These are phyloP conservation scores for Cryphonectria parasitica DNA, from an alignment of 2,329 filamentous ascomycete genomes.

Conservation along the genomic window DNA sequence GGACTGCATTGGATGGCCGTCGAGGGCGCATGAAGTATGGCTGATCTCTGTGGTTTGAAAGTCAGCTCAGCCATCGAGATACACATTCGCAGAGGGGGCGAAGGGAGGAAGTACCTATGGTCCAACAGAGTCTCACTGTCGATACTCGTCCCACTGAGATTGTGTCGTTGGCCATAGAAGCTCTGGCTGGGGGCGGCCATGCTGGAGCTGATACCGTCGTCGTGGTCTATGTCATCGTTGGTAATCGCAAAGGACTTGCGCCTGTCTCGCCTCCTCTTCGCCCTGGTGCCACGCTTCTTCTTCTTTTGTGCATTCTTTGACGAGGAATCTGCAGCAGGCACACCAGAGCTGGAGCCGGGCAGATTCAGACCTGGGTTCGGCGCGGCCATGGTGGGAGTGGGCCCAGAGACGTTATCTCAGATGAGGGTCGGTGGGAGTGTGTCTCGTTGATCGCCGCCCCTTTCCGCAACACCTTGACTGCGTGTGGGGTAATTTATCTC, in stretches of 20 bases:
- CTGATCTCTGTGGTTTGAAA: constrained; percentile 53
- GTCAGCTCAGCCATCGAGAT: constrained; percentile 28
- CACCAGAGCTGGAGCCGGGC: constrained; percentile 12
- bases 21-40: constrained; percentile 64
- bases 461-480: background rate
- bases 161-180: constrained; percentile 58
- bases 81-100: background rate
- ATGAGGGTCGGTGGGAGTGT: background rate
- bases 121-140: constrained; percentile 89
- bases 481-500: background rate
- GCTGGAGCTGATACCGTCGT: constrained; percentile 36
- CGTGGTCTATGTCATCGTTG: constrained; percentile 55
- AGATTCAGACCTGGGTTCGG: constrained; percentile 8
- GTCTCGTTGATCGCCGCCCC: background rate
- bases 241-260: constrained; percentile 79
- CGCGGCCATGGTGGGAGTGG: constrained; percentile 11
- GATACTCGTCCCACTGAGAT: constrained; percentile 81
- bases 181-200: constrained; percentile 39
- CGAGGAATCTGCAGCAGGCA: constrained; percentile 22
- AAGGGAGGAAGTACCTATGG: constrained; percentile 65
- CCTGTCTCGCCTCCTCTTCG: constrained; percentile 74
- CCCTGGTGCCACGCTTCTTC: constrained; percentile 66
- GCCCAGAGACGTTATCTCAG: constrained; percentile 5
- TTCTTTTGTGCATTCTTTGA: constrained; percentile 45
- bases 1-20: constrained; percentile 56